Base-by-base conservation (phyloP, 805 yeast species). In the Sugiyamaella smithiae region DNA sequence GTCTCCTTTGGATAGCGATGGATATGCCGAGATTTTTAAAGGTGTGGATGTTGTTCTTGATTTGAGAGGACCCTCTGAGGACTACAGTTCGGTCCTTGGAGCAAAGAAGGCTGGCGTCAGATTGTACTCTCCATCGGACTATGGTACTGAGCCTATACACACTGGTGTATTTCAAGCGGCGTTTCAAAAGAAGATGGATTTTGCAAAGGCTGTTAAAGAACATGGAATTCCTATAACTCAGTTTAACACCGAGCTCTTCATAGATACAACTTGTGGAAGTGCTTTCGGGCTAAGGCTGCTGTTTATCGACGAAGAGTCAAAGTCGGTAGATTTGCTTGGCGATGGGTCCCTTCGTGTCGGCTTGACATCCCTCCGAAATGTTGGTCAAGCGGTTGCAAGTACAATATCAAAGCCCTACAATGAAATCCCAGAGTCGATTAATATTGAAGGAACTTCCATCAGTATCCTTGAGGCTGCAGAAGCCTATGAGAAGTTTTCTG, bases 81-180 rank as follows among this genome's bases (percentile, higher is more conserved):
- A 55, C 0, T 17, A 20, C 17, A 52, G 66, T n/a, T 50, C 74
- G 26, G 76, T 75, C 43, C 23, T 6, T 19, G 73, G 73, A 2
- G 59, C 61, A 7, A 64, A 58, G 22, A 69, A 67, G 43, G 72
- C 74, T 54, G 55, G 56, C 20, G 78, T 80, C 43, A 73, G 74
- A 58, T 58, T 78, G 25, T 81, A 72, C 65, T 74, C 80, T 53
- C 84, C 85, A 29, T 75, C 83, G 1, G 84, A 80, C 57, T 82
- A 76, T 56, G 88, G 87, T 35, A 57, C 68, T 17, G 80, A 78
- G 45, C 42, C 48, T 37, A 44, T 45, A 25, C 29, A 22, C 32
- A 20, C 40, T n/a, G 40, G 40, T 9, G 16, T 33, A 24, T 44
- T 54, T 22, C 47, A 43, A 5, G 14, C 31, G 16, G 54, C 57